Percentiles rank a stretch among this genome's conserved stretches.
phyloP scores from a whole-genome alignment of 768 basidiomycete species.

The Coprinopsis sp. region DNA sequence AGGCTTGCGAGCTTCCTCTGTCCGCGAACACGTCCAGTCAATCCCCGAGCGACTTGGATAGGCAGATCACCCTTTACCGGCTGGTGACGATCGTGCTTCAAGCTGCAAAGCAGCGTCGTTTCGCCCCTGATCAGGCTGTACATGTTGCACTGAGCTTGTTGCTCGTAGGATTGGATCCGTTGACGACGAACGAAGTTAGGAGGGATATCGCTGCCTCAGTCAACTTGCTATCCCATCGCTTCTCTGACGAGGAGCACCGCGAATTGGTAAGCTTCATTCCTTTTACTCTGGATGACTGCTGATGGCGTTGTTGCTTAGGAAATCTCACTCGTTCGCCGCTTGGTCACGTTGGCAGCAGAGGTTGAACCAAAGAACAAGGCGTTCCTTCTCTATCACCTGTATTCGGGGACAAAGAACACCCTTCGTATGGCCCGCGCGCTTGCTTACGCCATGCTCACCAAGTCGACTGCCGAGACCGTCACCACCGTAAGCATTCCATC shows the following conservation, averaged over 20 bases:
- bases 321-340: slow-evolving; percentile 37
- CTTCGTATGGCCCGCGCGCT: slow-evolving; percentile 55
- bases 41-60: slow-evolving; percentile 16
- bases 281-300: slow-evolving; percentile 7
- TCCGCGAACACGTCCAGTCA: slow-evolving; percentile 1
- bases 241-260: slow-evolving; percentile 23
- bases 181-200: slow-evolving; percentile 39
- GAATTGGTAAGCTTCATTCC: slow-evolving; percentile 21
- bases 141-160: slow-evolving; percentile 47
- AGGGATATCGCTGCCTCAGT: slow-evolving; percentile 44
- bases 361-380: slow-evolving; percentile 48
- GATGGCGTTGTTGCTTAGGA: slow-evolving; percentile 35
- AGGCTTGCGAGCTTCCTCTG: slow-evolving; percentile 27
- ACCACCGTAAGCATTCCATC: slow-evolving; percentile 18
- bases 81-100: slow-evolving; percentile 37
- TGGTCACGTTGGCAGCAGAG: slow-evolving; percentile 35
- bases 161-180: slow-evolving; percentile 53
- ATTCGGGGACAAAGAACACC: slow-evolving; percentile 43
- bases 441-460: slow-evolving; percentile 45
- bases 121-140: slow-evolving; percentile 37
- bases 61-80: slow-evolving; percentile 33
- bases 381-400: slow-evolving; percentile 46
- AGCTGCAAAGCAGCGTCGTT: slow-evolving; percentile 41
- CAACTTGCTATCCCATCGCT: slow-evolving; percentile 42
- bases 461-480: slow-evolving; percentile 15